Base-by-base conservation (phyloP, 2,329 filamentous ascomycete genomes). In the Trichoderma sp. region DNA sequence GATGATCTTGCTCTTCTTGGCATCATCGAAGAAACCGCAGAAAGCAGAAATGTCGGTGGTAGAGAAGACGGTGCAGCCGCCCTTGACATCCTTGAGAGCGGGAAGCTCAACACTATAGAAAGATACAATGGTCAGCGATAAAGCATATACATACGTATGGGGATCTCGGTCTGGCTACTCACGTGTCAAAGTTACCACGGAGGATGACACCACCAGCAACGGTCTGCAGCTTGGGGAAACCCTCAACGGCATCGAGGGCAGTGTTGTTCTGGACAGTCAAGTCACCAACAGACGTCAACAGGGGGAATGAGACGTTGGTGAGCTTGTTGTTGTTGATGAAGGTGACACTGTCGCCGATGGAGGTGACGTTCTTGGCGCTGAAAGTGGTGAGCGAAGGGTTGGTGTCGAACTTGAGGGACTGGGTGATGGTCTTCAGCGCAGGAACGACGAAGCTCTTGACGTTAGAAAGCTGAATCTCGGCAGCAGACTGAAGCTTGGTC, bases 211-310 rank as follows among this genome's bases (percentile, higher is more conserved):
- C 94, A 84, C 95, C 95, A 74, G 86, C 88, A 72, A 98, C 89
- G 70, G 85, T 88, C 79, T 88, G 79, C 32, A 99, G 88, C 74
- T 85, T 80, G 73, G 88, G 86, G 83, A 98, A 92, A 39, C 89
- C 89, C 74, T 88, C 82, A 71, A 98, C 86, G 73, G 84, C 80
- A 71, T 82, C 76, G 39, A 98, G 88, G 70, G 86, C 85, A 73
- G 93, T 93, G 91, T 98, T 98, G 89, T 97, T 97, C 83, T 93
- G 91, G 79, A 99, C 89, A 76, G 92, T 90, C 80, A 97, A 88
- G 80, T 92, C 93, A 84, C 93, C 95, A 69, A 83, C 87, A 75
- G 85, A 87, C 59, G 72, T 73, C 63, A 98, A 86, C 26, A 79
- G 61, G 62, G 92, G 91, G 83, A 97, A 88, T 72, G 91, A 90